phyloP scores from a whole-genome alignment of 1,139 yeast species.

The Geotrichum histeridarum region DNA sequence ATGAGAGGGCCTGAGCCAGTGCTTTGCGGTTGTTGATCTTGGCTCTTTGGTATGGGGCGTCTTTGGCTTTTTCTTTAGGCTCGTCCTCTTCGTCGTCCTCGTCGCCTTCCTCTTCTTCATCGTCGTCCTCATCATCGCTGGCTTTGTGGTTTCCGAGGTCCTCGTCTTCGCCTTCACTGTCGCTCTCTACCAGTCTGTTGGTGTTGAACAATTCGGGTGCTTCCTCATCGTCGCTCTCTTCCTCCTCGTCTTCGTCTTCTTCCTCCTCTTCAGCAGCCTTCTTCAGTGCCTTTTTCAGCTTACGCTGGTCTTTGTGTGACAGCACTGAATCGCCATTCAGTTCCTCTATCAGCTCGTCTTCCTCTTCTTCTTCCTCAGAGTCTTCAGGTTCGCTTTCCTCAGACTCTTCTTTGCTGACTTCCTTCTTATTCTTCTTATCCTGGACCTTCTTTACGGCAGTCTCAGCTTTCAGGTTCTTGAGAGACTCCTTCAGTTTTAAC shows the following conservation, averaged over 20 bases:
- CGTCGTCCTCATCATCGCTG: constrained; percentile 29
- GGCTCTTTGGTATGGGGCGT: constrained; percentile 82
- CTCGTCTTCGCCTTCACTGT: constrained; percentile 17
- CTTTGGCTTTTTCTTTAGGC: constrained; percentile 82
- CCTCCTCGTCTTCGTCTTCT: constrained; percentile 20
- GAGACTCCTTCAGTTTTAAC: constrained; percentile 26
- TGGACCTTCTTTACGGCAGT: constrained; percentile 18
- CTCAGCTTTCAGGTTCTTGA: constrained; percentile 33
- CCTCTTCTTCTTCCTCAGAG: constrained; percentile 21
- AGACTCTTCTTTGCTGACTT: constrained; percentile 19
- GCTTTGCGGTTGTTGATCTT: constrained; percentile 49
- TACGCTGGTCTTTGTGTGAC: constrained; percentile 30
- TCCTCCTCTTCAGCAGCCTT: constrained; percentile 22
- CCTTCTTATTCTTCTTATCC: constrained; percentile 1
- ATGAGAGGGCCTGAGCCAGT: constrained; percentile 33
- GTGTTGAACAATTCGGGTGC: constrained; percentile 19
- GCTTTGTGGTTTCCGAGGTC: constrained; percentile 27
- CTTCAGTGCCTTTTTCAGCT: constrained; percentile 22
- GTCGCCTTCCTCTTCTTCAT: constrained; percentile 38
- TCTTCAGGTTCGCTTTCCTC: constrained; percentile 44
- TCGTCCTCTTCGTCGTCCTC: constrained; percentile 52
- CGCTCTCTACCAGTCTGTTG: constrained; percentile 20
- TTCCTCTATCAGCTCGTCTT: constrained; percentile 12
- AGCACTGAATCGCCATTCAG: constrained; percentile 14
- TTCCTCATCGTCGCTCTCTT: constrained; percentile 19